These are phyloP conservation scores for Solanum pennellii DNA, from an alignment of 257 asterid species.

Conservation along the genomic window DNA sequence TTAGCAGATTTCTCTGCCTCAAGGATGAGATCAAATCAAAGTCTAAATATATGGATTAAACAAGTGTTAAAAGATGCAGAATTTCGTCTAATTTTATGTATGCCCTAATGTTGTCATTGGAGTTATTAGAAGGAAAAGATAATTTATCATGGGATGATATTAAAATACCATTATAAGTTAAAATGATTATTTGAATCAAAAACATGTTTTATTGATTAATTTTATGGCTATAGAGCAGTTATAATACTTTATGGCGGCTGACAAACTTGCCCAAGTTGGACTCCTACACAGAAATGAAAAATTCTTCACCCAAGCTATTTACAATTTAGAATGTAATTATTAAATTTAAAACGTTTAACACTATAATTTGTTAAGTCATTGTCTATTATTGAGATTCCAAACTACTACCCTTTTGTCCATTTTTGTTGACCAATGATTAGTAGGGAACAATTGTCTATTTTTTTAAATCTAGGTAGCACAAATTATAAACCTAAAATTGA, in stretches of 20 bases:
- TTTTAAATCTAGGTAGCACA: not conserved
- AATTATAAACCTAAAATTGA: not conserved
- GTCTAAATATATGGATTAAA: not conserved
- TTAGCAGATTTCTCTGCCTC: not conserved
- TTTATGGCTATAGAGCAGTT: no score
- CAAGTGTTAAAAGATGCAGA: not conserved
- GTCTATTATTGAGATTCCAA: not conserved
- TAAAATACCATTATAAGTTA: not conserved
- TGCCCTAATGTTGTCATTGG: not conserved
- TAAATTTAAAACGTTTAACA: not conserved
- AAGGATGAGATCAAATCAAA: not conserved
- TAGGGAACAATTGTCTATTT: not conserved
- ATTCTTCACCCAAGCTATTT: not conserved
- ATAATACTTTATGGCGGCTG: no score
- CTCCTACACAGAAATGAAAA: not conserved
- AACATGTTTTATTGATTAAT: not conserved
- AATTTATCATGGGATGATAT: not conserved
- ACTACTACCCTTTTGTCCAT: not conserved
- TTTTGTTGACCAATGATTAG: not conserved
- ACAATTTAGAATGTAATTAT: not conserved
- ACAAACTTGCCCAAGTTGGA: not conserved
- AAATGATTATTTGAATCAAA: not conserved
- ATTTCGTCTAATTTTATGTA: not conserved
- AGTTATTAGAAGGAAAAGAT: not conserved
- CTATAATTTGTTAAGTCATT: not conserved